Evolutionary conservation across 768 basidiomycete genomes (phyloP), one percentile per base, ranked within the genome.

Genomic region (Naganishia friedmannii): DNA sequence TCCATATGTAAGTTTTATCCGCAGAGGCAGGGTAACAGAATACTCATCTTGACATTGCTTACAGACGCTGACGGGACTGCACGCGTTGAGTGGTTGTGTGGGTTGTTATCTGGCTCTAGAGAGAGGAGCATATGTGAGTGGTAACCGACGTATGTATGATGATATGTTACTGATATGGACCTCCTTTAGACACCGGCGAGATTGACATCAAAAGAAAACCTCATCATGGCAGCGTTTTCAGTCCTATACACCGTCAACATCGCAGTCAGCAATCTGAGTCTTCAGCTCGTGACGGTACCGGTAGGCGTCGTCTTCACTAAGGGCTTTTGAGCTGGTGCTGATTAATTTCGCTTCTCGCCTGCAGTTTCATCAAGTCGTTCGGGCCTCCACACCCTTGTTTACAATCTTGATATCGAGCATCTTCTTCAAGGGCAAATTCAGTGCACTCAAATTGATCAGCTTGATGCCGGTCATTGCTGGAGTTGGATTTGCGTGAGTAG

Each of bases 361-460:
- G 0, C 72, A 96, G 93, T 96, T 99, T 77, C 96, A 98, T 80
- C 95, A 98, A 84, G 92, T 98, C 67, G 88, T 98, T 45, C 90
- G 96, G 32, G 91, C 93, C 5, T 87, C 90, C 23, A 90, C 95
- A 0, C 95, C 96, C 0, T 85, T 98, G 63, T 97, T 98, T 83
- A 94, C 91, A 28, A 89, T 96, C 74, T 65, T 88, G 45, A 85
- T 97, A 66, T 88, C 93, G 0, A 83, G 85, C 65, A 70, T 88
- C n/a, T 78, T 98, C 45, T 86, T 92, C 39, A 85, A 87, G 57
- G 83, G 85, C 9, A 84, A 83, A 8, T 86, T 88, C 74, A 89
- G 85, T 73, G 83, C 80, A 1, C 76, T 84, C 28, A 93, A 91
- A 74, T 75, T 93, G 2, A 76, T 89, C 29, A 86, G 91, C 0